Evolutionary conservation across 768 basidiomycete species (phyloP), one percentile per base, ranked within the genome.

Genomic region (Austroboletus eburneus): DNA sequence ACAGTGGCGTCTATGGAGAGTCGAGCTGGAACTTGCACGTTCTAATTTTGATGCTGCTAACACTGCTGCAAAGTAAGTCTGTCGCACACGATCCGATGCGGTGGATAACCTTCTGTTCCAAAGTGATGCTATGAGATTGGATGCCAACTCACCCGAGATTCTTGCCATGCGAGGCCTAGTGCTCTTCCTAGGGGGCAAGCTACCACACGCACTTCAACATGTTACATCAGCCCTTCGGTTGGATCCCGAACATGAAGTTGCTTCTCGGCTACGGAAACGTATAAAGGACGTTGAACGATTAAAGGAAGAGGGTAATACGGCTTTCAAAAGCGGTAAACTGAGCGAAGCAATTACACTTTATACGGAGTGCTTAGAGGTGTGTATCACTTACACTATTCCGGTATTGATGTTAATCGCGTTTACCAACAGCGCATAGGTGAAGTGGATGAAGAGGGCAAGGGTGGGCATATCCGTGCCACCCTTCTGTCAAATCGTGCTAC

Each of bases 401-500:
- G 13, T 30, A 21, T 29, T 24, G 21, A 16, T 23, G 8, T 24
- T 53, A 14, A 55, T 42, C 43, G 18, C 17, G 22, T 25, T 35
- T 37, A 40, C 16, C 32, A 18, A 50, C n/a, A 87, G 83, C 75
- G 77, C 20, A 79, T 91, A 36, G 87, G 89, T 18, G 72, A 77
- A 17, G 65, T 66, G 5, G 78, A 80, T 29, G 83, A 85, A 35
- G 89, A 91, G 64, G 83, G 80, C 1, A 79, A 78, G 53, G 90
- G 91, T 16, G 90, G 90, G 8, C 79, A 85, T 45, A 83, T 92
- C 22, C 81, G 87, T 12, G 87, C 89, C 1, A 84, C 85, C 2
- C 67, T 94, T 4, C 69, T 91, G 9, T 87, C 85, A 2, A 94
- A 94, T 57, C 81, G 90, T 5, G 91, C 91, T 1, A 89, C 87